Percentiles rank a stretch among this genome's conserved stretches.
These are phyloP conservation scores for Gorgonomyces haynaldii DNA, from an alignment of 192 early-diverging fungal species.

Conservation along the genomic window DNA sequence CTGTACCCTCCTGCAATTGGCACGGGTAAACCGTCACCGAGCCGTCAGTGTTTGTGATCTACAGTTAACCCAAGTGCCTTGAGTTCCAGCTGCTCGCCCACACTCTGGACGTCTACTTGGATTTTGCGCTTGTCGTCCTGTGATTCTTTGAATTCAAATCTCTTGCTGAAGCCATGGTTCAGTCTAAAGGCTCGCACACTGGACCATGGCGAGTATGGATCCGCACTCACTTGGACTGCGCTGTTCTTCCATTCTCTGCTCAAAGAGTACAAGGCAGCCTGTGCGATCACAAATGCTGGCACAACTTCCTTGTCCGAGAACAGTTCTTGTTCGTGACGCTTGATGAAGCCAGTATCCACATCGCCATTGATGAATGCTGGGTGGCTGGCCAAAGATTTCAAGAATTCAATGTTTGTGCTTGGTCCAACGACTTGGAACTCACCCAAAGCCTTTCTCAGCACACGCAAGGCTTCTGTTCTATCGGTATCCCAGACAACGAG, in stretches of 20 bases:
- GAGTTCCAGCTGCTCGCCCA: too few species aligned
- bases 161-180: background rate
- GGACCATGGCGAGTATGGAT: constrained; percentile 15
- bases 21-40: background rate
- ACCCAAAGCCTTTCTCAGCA: constrained; percentile 65
- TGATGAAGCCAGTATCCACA: constrained; percentile 92
- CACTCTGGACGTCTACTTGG: too few species aligned
- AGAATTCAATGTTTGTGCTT: constrained; percentile 88
- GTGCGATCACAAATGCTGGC: constrained; percentile 41
- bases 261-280: constrained; percentile 52
- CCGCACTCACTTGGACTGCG: background rate
- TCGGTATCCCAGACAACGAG: constrained; percentile 74
- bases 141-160: too few species aligned
- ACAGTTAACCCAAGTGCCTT: too few species aligned
- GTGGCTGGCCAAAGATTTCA: constrained; percentile 64
- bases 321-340: constrained; percentile 55
- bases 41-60: background rate
- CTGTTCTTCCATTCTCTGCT: constrained; percentile 12
- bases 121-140: too few species aligned
- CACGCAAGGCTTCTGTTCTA: constrained; percentile 70
- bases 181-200: too few species aligned
- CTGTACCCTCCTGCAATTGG: background rate
- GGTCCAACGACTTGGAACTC: constrained; percentile 81
- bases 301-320: constrained; percentile 29
- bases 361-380: constrained; percentile 75